Percentiles rank a stretch among this genome's conserved stretches.
Conservation (phyloP, 2,329 filamentous ascomycete genomes). For the Aspergillus ustus region DNA sequence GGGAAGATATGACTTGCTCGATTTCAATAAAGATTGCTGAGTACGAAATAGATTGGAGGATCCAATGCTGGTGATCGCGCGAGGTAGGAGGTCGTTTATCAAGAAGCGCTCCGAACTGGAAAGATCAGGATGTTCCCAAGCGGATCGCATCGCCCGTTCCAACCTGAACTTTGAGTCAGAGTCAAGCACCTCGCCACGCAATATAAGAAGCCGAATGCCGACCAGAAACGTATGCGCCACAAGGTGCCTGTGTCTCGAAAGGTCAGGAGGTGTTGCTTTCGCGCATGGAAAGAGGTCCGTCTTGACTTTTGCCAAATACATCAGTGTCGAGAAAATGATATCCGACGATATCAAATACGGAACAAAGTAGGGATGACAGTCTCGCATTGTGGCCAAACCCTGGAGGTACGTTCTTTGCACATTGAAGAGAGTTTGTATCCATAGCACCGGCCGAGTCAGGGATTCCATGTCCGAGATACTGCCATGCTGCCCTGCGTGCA, state of each 20-base stretch:
- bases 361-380: slow-evolving; percentile 36
- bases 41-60: slow-evolving; percentile 18
- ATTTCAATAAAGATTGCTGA: slow-evolving; percentile 15
- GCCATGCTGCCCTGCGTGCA: slow-evolving; percentile 29
- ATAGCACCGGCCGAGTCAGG: slow-evolving; percentile 35
- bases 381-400: slow-evolving; percentile 31
- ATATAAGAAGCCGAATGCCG: slow-evolving; percentile 38
- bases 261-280: slow-evolving; percentile 28
- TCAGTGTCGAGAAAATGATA: slow-evolving; percentile 38
- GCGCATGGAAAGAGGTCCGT: slow-evolving; percentile 35
- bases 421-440: slow-evolving; percentile 45
- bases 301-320: slow-evolving; percentile 41
- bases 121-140: slow-evolving; percentile 40
- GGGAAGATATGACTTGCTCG: slow-evolving; percentile 31
- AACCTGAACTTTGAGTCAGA: slow-evolving; percentile 35
- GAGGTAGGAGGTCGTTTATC: slow-evolving; percentile 36
- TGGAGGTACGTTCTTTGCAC: slow-evolving; percentile 40
- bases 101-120: slow-evolving; percentile 38
- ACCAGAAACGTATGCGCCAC: slow-evolving; percentile 37
- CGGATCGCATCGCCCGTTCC: slow-evolving; percentile 36
- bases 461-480: slow-evolving; percentile 29
- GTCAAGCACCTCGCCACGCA: slow-evolving; percentile 33
- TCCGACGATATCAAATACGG: slow-evolving; percentile 38
- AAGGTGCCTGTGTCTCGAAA: slow-evolving; percentile 25
- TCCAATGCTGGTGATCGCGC: slow-evolving; percentile 34